Conservation (phyloP, 2,329 filamentous ascomycete genomes). For the Fusarium palustre region DNA sequence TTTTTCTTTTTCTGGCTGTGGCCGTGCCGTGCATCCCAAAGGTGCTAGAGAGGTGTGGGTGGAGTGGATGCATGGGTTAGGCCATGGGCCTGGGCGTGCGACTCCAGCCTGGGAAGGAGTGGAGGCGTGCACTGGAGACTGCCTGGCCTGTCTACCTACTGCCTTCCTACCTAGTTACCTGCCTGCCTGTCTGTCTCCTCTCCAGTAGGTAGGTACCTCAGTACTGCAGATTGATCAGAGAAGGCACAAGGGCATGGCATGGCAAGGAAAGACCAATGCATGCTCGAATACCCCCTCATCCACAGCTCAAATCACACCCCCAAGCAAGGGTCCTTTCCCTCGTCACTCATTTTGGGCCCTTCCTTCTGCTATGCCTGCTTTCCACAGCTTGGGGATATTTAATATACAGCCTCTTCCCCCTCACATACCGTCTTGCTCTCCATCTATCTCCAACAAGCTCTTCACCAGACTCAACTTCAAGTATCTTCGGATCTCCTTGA, state of each 20-base stretch:
- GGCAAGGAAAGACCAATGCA: constrained; percentile 14
- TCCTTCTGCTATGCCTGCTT: constrained; percentile 27
- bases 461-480: constrained; percentile 32
- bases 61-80: not conserved
- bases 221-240: constrained; percentile 17
- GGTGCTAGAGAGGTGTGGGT: constrained; percentile 14
- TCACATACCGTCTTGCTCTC: constrained; percentile 39
- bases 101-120: constrained; percentile 11
- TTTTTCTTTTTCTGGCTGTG: constrained; percentile 42
- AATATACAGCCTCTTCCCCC: constrained; percentile 50
- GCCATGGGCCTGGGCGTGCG: constrained; percentile 10
- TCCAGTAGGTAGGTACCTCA: not conserved
- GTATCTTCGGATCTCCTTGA: constrained; percentile 34
- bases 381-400: constrained; percentile 48
- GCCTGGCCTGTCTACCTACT: not conserved
- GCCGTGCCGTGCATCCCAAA: constrained; percentile 28
- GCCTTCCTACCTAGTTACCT: no score
- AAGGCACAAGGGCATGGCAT: constrained; percentile 8
- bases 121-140: constrained; percentile 14
- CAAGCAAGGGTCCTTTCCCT: constrained; percentile 17
- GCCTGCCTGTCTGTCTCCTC: not conserved
- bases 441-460: constrained; percentile 43
- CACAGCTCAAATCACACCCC: constrained; percentile 9
- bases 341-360: constrained; percentile 36
- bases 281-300: constrained; percentile 24